phyloP scores from a whole-genome alignment of 306 rosid genomes.

The Prunus davidiana region DNA sequence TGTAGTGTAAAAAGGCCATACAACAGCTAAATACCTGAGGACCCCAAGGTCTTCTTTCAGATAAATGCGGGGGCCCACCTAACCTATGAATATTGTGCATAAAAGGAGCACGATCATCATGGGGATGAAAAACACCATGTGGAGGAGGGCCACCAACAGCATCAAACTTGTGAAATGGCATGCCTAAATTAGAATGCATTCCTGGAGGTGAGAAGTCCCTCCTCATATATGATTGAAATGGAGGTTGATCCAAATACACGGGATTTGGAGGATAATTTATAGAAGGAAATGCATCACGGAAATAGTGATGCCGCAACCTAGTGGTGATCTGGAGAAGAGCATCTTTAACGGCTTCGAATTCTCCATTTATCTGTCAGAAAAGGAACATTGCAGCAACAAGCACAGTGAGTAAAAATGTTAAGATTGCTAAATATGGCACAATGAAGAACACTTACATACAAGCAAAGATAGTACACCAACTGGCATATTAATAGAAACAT shows the following conservation, averaged over 20 bases:
- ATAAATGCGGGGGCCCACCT: slow-evolving; percentile 52
- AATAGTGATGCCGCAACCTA: slow-evolving; percentile 76
- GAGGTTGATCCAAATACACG: slow-evolving; percentile 67
- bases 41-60: slow-evolving; percentile 89
- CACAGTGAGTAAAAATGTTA: neutral
- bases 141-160: slow-evolving; percentile 45
- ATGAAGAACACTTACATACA: neutral
- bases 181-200: slow-evolving; percentile 67
- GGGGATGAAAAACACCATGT: slow-evolving; percentile 55
- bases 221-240: slow-evolving; percentile 67
- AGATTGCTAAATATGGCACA: neutral
- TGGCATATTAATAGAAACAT: slow-evolving; percentile 5
- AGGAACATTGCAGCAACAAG: slow-evolving; percentile 20
- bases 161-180: slow-evolving; percentile 63
- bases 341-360: slow-evolving; percentile 81
- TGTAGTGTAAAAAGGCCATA: slow-evolving; percentile 3
- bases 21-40: slow-evolving; percentile 60
- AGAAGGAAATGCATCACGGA: slow-evolving; percentile 72
- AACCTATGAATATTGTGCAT: slow-evolving; percentile 53
- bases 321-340: slow-evolving; percentile 85
- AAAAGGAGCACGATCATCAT: slow-evolving; percentile 68
- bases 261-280: slow-evolving; percentile 67
- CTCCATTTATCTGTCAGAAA: slow-evolving; percentile 76
- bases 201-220: slow-evolving; percentile 86
- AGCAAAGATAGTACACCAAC: slow-evolving; percentile 7